phyloP scores from a whole-genome alignment of 805 yeast species.

The Starmera pachycereana region DNA sequence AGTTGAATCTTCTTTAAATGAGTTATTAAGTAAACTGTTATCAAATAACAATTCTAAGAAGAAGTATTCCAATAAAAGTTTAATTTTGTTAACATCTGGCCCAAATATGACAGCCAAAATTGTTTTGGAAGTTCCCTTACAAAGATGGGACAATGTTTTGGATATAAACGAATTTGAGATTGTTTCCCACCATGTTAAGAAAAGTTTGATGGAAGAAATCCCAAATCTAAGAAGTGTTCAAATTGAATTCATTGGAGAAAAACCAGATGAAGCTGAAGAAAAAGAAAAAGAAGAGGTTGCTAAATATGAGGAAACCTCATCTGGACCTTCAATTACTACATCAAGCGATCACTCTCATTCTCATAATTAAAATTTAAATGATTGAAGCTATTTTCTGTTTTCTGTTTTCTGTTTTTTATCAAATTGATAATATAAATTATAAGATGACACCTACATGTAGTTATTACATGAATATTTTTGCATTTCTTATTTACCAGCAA shows the following conservation, averaged over 20 bases:
- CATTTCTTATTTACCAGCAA: conserved; percentile 24
- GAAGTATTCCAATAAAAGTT: conserved; percentile 27
- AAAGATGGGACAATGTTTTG: conserved; percentile 34
- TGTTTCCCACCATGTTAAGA: conserved; percentile 27
- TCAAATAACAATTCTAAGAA: conserved; percentile 32
- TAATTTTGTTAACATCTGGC: conserved; percentile 45
- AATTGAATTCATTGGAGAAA: conserved; percentile 29
- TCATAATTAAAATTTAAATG: conserved; percentile 10
- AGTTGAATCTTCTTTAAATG: conserved; percentile 30
- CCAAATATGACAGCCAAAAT: conserved; percentile 36
- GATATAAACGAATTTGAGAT: conserved; percentile 31
- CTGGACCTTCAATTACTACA: conserved; percentile 11
- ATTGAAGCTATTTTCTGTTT: neutral
- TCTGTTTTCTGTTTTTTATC: no score
- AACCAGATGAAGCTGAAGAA: conserved; percentile 14
- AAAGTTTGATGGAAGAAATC: conserved; percentile 26
- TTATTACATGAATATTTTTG: no score
- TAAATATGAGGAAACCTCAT: conserved; percentile 5
- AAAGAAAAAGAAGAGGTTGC: conserved; percentile 12
- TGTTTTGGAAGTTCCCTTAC: conserved; percentile 29
- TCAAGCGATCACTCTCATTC: conserved; percentile 3
- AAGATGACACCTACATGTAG: no score
- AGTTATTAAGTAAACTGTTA: conserved; percentile 21
- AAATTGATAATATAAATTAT: no score
- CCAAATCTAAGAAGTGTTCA: conserved; percentile 33